Evolutionary conservation across 176 grass and related monocot species (phyloP).

Genomic region (Oryza nivara): DNA sequence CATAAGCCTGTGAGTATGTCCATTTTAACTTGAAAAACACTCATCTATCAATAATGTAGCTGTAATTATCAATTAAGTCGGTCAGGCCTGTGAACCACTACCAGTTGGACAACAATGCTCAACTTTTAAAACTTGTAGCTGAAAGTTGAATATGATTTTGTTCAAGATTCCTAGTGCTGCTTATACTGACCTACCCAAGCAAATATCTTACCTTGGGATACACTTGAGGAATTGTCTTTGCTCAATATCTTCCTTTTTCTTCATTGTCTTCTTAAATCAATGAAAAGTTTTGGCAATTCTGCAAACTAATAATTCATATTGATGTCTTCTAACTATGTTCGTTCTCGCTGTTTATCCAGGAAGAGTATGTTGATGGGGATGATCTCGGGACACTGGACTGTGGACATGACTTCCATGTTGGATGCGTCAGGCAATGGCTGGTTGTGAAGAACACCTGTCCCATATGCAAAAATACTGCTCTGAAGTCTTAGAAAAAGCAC

Average conservation of each 20-base stretch:
- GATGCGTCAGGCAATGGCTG: conserved; percentile 64
- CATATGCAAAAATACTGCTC: conserved; percentile 54
- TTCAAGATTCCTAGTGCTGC: neutral
- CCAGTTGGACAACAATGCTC: neutral
- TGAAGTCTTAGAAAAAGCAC: conserved; percentile 40
- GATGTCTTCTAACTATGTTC: neutral
- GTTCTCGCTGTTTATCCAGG: conserved; percentile 32
- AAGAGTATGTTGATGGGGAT: conserved; percentile 57
- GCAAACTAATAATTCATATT: neutral
- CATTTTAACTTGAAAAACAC: neutral
- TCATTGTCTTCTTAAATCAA: neutral
- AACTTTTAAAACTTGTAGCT: neutral
- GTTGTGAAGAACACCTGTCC: conserved; percentile 60
- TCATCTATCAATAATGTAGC: neutral
- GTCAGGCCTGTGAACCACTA: neutral
- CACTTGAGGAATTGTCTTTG: neutral
- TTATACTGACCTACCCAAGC: neutral
- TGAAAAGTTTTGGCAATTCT: neutral
- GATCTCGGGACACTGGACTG: conserved; percentile 53
- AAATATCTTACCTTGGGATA: neutral
- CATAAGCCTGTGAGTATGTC: neutral
- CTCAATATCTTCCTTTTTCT: neutral
- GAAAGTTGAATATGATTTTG: neutral
- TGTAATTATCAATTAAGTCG: neutral
- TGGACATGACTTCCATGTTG: conserved; percentile 52